These are phyloP conservation scores for Stephanodiscus minutulus DNA, from an alignment of 108 stramenopile species.

Conservation along the genomic window DNA sequence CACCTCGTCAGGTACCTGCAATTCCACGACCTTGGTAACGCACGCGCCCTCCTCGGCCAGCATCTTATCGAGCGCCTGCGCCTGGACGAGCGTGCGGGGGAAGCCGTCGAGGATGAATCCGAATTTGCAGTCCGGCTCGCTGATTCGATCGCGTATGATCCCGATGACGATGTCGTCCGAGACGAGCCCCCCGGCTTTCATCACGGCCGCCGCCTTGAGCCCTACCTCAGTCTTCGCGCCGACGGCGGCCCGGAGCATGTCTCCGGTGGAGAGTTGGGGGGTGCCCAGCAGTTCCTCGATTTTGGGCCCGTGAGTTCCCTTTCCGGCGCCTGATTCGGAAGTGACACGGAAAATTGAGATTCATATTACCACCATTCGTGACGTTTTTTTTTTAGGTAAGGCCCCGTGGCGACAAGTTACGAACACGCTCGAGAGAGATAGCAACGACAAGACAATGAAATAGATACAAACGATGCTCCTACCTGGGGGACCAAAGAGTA, in stretches of 20 bases:
- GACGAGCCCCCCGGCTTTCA: conserved; percentile 97
- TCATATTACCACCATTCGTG: neutral
- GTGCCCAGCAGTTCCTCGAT: conserved; percentile 84
- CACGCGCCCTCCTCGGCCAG: conserved; percentile 86
- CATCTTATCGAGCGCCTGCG: conserved; percentile 92
- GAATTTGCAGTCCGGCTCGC: conserved; percentile 87
- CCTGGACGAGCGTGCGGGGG: conserved; percentile 97
- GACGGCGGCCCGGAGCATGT: conserved; percentile 99
- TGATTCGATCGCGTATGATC: conserved; percentile 94
- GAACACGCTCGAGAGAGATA: neutral
- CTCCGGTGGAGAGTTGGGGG: conserved; percentile 93
- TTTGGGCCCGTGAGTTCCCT: conserved; percentile 91
- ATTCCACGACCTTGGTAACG: conserved; percentile 92
- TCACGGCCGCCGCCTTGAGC: conserved; percentile 94
- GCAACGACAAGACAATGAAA: neutral
- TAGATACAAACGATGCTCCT: neutral
- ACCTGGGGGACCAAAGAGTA: conserved; percentile 55
- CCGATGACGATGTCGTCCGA: conserved; percentile 96
- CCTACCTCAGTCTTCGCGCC: conserved; percentile 93
- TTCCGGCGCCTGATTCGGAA: conserved; percentile 60
- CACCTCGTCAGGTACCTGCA: conserved; percentile 93
- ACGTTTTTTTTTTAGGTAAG: neutral
- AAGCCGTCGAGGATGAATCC: conserved; percentile 99
- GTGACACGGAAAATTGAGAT: neutral
- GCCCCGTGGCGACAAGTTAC: neutral